These are phyloP conservation scores for Sungouiella blattae DNA, from an alignment of 805 yeast species.

Conservation along the genomic window DNA sequence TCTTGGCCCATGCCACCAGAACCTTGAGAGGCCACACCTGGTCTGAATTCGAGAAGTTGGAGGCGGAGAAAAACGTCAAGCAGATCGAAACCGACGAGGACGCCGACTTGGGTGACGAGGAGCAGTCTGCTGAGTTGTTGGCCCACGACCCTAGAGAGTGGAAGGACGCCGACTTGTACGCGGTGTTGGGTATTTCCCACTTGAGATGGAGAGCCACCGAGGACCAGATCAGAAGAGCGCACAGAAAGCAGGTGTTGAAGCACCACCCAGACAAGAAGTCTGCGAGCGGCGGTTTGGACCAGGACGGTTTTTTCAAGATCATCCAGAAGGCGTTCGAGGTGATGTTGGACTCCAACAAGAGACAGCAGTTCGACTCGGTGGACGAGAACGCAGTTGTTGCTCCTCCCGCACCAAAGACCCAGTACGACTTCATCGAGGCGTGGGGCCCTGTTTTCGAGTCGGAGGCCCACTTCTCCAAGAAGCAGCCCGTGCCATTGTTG, in stretches of 20 bases:
- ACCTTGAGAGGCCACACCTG: constrained; percentile 95
- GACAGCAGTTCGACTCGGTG: constrained; percentile 93
- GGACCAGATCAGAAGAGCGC: constrained; percentile 93
- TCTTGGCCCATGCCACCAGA: constrained; percentile 95
- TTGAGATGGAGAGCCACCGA: constrained; percentile 88
- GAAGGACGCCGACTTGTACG: constrained; percentile 95
- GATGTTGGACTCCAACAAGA: constrained; percentile 77
- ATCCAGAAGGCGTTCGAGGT: constrained; percentile 96
- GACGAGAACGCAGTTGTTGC: constrained; percentile 82
- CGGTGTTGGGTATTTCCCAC: constrained; percentile 90
- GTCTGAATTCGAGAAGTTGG: constrained; percentile 93
- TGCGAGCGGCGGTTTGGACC: constrained; percentile 81
- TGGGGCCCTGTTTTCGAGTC: constrained; percentile 91
- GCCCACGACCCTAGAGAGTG: constrained; percentile 96
- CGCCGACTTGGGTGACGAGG: constrained; percentile 73
- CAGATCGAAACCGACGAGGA: constrained; percentile 59
- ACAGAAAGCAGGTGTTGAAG: constrained; percentile 91
- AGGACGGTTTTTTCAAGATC: constrained; percentile 96
- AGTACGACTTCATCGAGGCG: constrained; percentile 82
- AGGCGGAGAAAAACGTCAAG: constrained; percentile 84
- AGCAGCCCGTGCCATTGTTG: constrained; percentile 80
- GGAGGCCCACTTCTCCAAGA: constrained; percentile 90
- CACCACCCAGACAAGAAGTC: constrained; percentile 99
- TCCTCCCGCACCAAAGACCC: constrained; percentile 65
- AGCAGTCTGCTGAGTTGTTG: constrained; percentile 65